Conservation (phyloP, 2,329 filamentous ascomycete species). For the Penicillium sp. region DNA sequence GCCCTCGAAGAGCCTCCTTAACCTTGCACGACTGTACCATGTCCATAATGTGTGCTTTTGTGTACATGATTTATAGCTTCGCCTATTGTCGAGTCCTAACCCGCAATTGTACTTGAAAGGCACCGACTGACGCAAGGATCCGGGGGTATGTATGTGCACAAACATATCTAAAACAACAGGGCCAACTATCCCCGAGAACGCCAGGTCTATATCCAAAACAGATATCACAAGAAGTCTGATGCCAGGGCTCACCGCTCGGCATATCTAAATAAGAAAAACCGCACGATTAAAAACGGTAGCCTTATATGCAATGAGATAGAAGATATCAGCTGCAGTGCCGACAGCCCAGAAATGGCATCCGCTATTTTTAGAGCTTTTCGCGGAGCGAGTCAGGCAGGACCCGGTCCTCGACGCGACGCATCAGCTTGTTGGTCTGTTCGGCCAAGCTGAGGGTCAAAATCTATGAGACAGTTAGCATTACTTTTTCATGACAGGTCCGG, state of each 20-base stretch:
- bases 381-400: constrained; percentile 47
- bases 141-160: not conserved
- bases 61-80: not conserved
- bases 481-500: not conserved
- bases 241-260: not conserved
- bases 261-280: not conserved
- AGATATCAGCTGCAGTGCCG: not conserved
- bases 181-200: not conserved
- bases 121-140: not conserved
- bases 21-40: too few relatives aligned
- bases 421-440: constrained; percentile 93
- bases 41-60: too few relatives aligned
- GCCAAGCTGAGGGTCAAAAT: constrained; percentile 88
- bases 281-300: not conserved
- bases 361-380: constrained; percentile 43
- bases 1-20: too few relatives aligned
- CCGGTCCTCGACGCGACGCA: constrained; percentile 68
- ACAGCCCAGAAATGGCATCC: not conserved
- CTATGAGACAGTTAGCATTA: constrained; percentile 34
- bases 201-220: constrained; percentile 4
- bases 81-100: not conserved
- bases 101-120: not conserved
- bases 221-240: constrained; percentile 1
- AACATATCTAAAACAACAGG: not conserved
- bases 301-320: constrained; percentile 1